Evolutionary conservation across 2,329 filamentous ascomycete genomes (phyloP).

Genomic region (Arachnomyces sp.): DNA sequence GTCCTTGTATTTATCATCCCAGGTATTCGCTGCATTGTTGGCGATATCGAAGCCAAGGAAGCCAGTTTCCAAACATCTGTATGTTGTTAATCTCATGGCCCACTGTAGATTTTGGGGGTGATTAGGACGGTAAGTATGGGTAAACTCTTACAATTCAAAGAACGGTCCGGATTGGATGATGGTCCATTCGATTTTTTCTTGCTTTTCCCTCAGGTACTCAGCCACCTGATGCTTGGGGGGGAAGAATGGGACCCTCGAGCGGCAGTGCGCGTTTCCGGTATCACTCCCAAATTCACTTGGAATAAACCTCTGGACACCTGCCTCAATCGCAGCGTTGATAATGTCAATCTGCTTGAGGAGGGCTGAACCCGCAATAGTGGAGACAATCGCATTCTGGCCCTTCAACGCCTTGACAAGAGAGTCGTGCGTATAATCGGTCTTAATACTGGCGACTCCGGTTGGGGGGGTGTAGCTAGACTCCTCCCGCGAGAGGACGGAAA

Average conservation of each 20-base stretch:
- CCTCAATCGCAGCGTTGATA: constrained; percentile 8
- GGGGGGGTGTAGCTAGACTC: constrained; percentile 10
- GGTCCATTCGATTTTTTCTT: constrained; percentile 12
- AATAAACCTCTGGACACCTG: constrained; percentile 6
- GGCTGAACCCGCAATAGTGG: constrained; percentile 8
- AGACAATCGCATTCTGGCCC: constrained; percentile 16
- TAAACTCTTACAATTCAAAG: constrained; percentile 9
- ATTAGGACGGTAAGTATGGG: not conserved
- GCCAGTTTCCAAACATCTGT: constrained; percentile 7
- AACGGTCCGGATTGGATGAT: constrained; percentile 8
- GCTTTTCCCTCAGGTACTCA: constrained; percentile 12
- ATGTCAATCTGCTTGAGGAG: constrained; percentile 4
- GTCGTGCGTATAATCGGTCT: constrained; percentile 15
- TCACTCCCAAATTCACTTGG: constrained; percentile 7
- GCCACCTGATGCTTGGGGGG: constrained; percentile 9
- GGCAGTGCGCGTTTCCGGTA: constrained; percentile 5
- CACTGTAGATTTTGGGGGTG: not conserved
- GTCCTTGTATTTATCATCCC: constrained; percentile 12
- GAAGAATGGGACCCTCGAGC: constrained; percentile 6
- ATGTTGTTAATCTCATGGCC: not conserved
- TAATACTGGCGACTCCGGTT: constrained; percentile 7
- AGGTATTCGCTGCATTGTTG: constrained; percentile 20
- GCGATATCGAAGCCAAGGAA: constrained; percentile 28
- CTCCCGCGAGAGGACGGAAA: constrained; percentile 12
- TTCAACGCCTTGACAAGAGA: constrained; percentile 15